Percentiles rank a stretch among this genome's conserved stretches.
Evolutionary conservation across 805 yeast species (phyloP).

Genomic region (Yamadazyma paraphyllophila): DNA sequence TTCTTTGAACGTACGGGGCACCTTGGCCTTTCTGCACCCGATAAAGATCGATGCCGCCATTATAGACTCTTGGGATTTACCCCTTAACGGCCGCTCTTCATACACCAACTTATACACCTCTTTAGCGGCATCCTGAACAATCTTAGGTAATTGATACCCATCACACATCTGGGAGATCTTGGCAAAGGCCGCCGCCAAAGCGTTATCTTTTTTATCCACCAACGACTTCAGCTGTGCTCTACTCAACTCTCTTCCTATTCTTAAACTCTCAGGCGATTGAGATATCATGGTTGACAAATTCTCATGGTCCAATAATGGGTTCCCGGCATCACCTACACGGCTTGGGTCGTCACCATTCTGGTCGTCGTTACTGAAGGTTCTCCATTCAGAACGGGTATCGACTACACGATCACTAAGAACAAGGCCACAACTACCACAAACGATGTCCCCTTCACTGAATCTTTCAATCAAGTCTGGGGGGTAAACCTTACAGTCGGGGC

Average conservation of each 20-base stretch:
- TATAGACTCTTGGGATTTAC: slow-evolving; percentile 88
- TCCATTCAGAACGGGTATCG: slow-evolving; percentile 97
- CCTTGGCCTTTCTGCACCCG: slow-evolving; percentile 92
- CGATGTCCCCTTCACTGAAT: slow-evolving; percentile 96
- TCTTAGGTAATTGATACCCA: slow-evolving; percentile 89
- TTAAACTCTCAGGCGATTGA: slow-evolving; percentile 79
- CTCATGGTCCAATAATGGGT: slow-evolving; percentile 86
- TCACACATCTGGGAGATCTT: slow-evolving; percentile 95
- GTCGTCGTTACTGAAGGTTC: slow-evolving; percentile 96
- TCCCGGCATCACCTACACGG: slow-evolving; percentile 98
- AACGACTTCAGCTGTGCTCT: slow-evolving; percentile 85
- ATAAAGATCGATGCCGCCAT: slow-evolving; percentile 96
- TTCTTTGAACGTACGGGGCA: slow-evolving; percentile 92
- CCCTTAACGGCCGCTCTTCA: slow-evolving; percentile 81
- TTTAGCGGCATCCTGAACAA: slow-evolving; percentile 96
- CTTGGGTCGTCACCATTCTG: slow-evolving; percentile 98
- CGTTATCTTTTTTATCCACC: slow-evolving; percentile 85
- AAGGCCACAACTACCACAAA: slow-evolving; percentile 96
- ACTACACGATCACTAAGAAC: slow-evolving; percentile 90
- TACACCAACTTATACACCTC: slow-evolving; percentile 91
- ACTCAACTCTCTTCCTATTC: slow-evolving; percentile 83
- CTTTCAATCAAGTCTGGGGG: slow-evolving; percentile 96
- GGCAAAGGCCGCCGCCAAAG: slow-evolving; percentile 83
- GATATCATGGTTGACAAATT: slow-evolving; percentile 92
- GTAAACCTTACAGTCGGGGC: slow-evolving; percentile 94